phyloP scores from a whole-genome alignment of 164 flowering plant genomes.

The Pachysandra terminalis region DNA sequence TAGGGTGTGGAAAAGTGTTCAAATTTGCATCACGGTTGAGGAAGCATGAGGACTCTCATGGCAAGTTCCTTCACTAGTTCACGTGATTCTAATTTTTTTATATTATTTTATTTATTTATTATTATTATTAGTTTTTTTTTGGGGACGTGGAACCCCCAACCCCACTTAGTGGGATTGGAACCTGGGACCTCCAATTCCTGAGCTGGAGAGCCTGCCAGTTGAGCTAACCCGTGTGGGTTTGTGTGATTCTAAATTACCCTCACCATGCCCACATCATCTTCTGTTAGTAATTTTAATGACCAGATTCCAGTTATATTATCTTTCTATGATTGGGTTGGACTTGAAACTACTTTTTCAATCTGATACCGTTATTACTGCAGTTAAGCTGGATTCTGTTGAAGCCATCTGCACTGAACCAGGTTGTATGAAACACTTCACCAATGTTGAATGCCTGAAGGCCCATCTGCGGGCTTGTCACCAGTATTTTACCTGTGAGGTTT shows the following conservation, averaged over 20 bases:
- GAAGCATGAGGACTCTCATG: conserved; percentile 64
- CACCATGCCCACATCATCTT: background rate
- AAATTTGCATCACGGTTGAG: conserved; percentile 41
- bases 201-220: too few relatives aligned
- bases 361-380: conserved; percentile 34
- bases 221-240: too few relatives aligned
- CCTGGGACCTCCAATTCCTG: too few relatives aligned
- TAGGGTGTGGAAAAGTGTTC: conserved; percentile 65
- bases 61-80: conserved; percentile 23
- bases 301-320: background rate
- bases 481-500: conserved; percentile 57
- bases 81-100: too few relatives aligned
- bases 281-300: background rate
- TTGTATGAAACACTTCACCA: conserved; percentile 66
- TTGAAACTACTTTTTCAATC: background rate
- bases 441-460: conserved; percentile 62
- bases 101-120: too few relatives aligned
- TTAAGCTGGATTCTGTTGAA: conserved; percentile 61
- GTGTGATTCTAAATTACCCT: background rate
- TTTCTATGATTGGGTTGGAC: too few relatives aligned
- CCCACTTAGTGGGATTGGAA: too few relatives aligned
- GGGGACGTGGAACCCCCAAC: too few relatives aligned
- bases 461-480: conserved; percentile 60
- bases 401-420: conserved; percentile 73
- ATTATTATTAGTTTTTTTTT: too few relatives aligned